phyloP scores from a whole-genome alignment of 371 early-diverging fungal genomes.

The Circinella umbellata region DNA sequence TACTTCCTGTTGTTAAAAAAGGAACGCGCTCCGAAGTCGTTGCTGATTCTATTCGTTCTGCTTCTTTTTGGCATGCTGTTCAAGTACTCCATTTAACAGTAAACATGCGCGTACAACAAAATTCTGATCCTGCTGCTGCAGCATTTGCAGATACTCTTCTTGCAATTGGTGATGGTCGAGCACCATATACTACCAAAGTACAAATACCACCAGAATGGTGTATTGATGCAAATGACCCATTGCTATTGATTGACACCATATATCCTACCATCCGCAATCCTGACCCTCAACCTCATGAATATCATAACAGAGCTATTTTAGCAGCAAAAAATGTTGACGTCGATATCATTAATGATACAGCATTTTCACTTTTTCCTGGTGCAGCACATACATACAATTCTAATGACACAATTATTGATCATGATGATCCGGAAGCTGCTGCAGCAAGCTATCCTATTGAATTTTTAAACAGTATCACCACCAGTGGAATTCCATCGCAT shows the following conservation, averaged over 20 bases:
- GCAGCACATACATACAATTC: neutral
- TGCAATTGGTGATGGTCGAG: constrained; percentile 6
- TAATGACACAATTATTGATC: neutral
- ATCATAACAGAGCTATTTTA: neutral
- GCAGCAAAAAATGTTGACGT: neutral
- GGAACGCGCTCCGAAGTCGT: too few relatives aligned
- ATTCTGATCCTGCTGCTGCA: neutral
- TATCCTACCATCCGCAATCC: neutral
- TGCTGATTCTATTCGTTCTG: too few relatives aligned
- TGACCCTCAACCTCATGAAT: neutral
- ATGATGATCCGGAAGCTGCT: neutral
- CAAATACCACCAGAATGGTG: neutral
- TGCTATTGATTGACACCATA: neutral
- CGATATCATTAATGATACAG: neutral
- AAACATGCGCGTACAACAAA: neutral
- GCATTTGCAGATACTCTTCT: constrained; percentile 3
- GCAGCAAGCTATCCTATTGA: neutral
- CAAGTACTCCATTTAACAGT: too few relatives aligned
- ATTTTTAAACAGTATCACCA: too few relatives aligned
- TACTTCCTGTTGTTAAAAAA: too few relatives aligned
- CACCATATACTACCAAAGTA: neutral
- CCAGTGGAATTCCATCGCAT: too few relatives aligned
- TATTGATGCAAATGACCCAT: neutral
- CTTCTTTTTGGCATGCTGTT: too few relatives aligned
- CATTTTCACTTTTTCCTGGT: neutral